Percentiles rank a stretch among this genome's conserved stretches.
Conservation (phyloP, 768 basidiomycete genomes). For the Lanmaoa rubissima region DNA sequence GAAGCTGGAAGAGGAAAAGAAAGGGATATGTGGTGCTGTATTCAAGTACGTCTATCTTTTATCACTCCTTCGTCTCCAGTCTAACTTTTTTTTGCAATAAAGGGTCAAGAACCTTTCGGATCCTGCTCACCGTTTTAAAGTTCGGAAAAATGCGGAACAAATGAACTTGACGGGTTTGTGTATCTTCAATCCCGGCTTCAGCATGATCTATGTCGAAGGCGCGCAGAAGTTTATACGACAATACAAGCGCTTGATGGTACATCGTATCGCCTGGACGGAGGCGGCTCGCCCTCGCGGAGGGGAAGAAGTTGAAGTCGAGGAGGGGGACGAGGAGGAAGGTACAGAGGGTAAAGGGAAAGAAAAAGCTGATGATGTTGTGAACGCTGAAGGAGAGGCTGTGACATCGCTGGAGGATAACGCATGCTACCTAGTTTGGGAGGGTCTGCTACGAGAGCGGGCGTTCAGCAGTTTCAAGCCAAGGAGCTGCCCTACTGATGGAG, state of each 20-base stretch:
- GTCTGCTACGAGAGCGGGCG: conserved; percentile 75
- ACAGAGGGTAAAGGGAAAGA: conserved; percentile 30
- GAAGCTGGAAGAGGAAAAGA: conserved; percentile 85
- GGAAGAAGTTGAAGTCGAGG: conserved; percentile 68
- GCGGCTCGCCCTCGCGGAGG: conserved; percentile 74
- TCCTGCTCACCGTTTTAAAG: conserved; percentile 92
- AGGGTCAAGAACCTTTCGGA: conserved; percentile 89
- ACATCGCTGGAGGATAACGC: conserved; percentile 78
- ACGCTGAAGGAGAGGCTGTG: conserved; percentile 11
- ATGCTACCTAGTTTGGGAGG: conserved; percentile 94
- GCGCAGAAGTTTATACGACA: conserved; percentile 79
- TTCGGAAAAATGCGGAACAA: conserved; percentile 95
- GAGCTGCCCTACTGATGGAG: conserved; percentile 78
- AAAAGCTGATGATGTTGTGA: conserved; percentile 31
- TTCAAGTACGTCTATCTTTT: conserved; percentile 73
- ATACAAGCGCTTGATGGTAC: conserved; percentile 84
- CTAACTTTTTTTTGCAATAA: conserved; percentile 4
- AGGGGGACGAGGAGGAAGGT: conserved; percentile 44
- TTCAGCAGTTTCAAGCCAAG: conserved; percentile 81
- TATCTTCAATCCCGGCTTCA: conserved; percentile 87
- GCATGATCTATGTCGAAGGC: conserved; percentile 92
- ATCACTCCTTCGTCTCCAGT: neutral
- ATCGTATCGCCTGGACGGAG: conserved; percentile 93
- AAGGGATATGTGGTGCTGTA: conserved; percentile 75
- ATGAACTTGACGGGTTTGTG: conserved; percentile 83